Conservation (phyloP, 2,329 filamentous ascomycete genomes). For the Aspergillus quadrilineatus region DNA sequence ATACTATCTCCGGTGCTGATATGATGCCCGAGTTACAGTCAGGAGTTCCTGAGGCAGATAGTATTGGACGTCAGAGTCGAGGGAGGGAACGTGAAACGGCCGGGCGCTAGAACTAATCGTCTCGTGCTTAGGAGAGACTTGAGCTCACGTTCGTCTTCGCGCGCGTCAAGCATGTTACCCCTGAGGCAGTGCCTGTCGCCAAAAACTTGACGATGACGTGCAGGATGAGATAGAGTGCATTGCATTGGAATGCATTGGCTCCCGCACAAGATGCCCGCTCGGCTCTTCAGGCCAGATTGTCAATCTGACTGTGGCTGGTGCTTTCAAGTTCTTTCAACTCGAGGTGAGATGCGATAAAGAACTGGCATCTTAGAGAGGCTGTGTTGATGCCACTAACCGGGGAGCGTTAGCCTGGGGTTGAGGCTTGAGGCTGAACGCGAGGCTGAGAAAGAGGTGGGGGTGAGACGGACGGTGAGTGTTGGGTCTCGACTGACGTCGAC, state of each 20-base stretch:
- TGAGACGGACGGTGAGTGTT: background rate
- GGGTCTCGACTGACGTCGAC: too few species aligned
- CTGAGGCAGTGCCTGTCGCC: background rate
- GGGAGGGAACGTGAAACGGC: background rate
- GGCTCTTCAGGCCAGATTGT: background rate
- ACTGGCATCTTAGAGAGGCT: background rate
- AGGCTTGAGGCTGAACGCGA: conserved; percentile 16
- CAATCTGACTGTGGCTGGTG: conserved; percentile 7
- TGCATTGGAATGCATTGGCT: background rate
- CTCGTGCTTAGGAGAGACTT: background rate
- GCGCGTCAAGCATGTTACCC: conserved; percentile 2
- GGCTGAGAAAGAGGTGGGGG: conserved; percentile 15
- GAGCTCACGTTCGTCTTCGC: background rate
- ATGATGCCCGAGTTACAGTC: background rate
- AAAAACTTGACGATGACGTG: background rate
- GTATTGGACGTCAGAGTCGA: background rate
- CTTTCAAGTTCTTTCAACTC: background rate
- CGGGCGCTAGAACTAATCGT: background rate
- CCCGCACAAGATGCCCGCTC: background rate
- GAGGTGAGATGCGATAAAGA: background rate
- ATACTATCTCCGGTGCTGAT: background rate
- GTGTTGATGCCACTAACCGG: conserved; percentile 3
- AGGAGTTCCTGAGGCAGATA: background rate
- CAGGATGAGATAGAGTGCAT: background rate
- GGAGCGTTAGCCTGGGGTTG: conserved; percentile 4